Evolutionary conservation across 495 filamentous ascomycete species (phyloP), one percentile per base, ranked within the genome.

Genomic region (Penicillium cinerascens): DNA sequence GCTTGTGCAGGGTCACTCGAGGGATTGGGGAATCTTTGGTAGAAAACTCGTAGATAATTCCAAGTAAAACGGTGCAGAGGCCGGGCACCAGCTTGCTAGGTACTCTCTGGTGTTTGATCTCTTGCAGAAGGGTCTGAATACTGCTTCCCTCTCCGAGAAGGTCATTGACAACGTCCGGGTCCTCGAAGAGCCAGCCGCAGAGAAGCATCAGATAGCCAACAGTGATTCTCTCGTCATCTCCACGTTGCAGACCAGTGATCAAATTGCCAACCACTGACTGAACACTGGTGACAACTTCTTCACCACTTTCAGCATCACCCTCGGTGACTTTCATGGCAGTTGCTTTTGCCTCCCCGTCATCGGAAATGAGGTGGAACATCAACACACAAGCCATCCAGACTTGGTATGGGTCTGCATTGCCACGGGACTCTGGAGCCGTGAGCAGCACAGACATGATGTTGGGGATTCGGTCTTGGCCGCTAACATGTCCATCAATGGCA

Each of bases 21-120:
- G 92, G 82, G 49, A 97, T 84, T 5, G 95, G 92, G 0, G 92
- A 97, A 66, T 97, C 92, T 62, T 95, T 96, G 9, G 92, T 96
- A 17, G 92, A 97, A 59, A 97, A 99, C 61, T 99, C 93, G 63
- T 97, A 99, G 21, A 96, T 75, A 27, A 95, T 87, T 29, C 92
- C 95, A 4, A 96, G 74, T 3, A 97, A 72, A 56, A 89, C 82
- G 11, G 90, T 87, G 65, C 85, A 91, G 17, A 99, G 76, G 1
- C 93, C 93, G 55, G 88, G 86, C 18, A 90, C 77, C 40, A 96
- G 72, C n/a, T 76, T 71, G 36, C 79, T 78, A 15, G 81, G 79
- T 18, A 66, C 70, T 29, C 75, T 70, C 49, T 82, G 82, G 45
- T 82, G 80, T 26, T 85, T 81, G 27, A 85, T 82, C 35, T 86